Evolutionary conservation across 2,329 filamentous ascomycete genomes (phyloP).

Genomic region (Hypoxylon sp.): DNA sequence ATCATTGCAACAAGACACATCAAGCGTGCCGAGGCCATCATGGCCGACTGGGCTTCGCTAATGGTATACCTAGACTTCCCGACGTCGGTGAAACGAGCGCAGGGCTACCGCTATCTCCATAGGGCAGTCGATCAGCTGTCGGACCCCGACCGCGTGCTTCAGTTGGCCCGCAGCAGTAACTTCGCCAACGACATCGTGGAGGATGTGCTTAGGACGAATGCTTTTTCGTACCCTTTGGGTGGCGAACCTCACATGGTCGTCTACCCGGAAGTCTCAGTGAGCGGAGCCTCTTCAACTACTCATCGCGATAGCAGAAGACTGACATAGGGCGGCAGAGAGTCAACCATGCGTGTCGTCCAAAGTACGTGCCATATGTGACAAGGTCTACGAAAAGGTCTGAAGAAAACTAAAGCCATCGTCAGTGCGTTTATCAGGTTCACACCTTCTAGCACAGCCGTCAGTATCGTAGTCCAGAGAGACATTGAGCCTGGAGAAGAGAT

Average conservation of each 20-base stretch:
- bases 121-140: constrained; percentile 42
- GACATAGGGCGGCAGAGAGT: constrained; percentile 32
- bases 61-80: constrained; percentile 46
- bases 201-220: constrained; percentile 49
- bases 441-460: constrained; percentile 38
- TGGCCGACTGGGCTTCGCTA: constrained; percentile 47
- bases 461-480: constrained; percentile 37
- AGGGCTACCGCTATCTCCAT: constrained; percentile 45
- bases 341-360: constrained; percentile 49
- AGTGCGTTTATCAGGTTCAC: constrained; percentile 47
- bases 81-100: constrained; percentile 37
- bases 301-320: constrained; percentile 11
- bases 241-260: constrained; percentile 39
- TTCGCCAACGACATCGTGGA: constrained; percentile 44
- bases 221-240: constrained; percentile 43
- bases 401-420: constrained; percentile 4
- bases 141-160: constrained; percentile 40
- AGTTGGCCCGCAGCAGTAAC: constrained; percentile 41
- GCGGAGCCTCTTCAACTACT: neutral
- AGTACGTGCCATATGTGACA: constrained; percentile 39
- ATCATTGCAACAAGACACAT: constrained; percentile 47
- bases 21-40: constrained; percentile 46
- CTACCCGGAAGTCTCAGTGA: constrained; percentile 39
- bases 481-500: constrained; percentile 41
- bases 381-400: neutral